A percentile compares a stretch with the other conserved stretches of the same genome.
Conservation (phyloP, 257 asterid species). For the Scutellaria barbata region DNA sequence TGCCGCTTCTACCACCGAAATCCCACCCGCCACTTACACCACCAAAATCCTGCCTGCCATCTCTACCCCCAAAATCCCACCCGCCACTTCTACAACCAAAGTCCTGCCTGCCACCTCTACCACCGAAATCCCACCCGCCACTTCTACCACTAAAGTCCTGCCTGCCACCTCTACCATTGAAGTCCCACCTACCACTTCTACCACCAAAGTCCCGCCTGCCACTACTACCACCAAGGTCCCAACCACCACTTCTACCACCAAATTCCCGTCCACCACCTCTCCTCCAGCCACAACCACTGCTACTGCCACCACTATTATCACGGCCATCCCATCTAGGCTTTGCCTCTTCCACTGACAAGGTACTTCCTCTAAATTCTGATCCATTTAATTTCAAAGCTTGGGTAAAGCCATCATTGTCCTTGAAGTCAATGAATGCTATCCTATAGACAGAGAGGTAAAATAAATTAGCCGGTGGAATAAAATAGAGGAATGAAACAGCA, state of each 20-base stretch:
- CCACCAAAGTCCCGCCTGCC: background rate
- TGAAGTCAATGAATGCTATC: slow-evolving; percentile 69
- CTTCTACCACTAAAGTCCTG: slow-evolving; percentile 6
- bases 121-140: background rate
- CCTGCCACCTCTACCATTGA: slow-evolving; percentile 25
- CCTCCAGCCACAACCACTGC: slow-evolving; percentile 1
- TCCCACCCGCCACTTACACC: slow-evolving; percentile 25
- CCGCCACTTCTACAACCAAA: background rate
- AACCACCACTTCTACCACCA: background rate
- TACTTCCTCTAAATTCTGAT: slow-evolving; percentile 46
- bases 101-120: background rate
- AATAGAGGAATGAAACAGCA: background rate
- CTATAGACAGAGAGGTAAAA: slow-evolving; percentile 41
- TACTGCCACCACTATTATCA: background rate
- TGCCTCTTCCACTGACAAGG: slow-evolving; percentile 15
- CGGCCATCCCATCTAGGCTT: background rate
- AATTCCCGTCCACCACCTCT: background rate
- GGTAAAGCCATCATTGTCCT: slow-evolving; percentile 46
- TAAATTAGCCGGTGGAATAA: slow-evolving; percentile 10
- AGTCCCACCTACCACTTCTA: slow-evolving; percentile 42
- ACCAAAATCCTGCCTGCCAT: slow-evolving; percentile 36
- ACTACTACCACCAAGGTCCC: background rate
- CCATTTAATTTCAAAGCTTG: slow-evolving; percentile 65
- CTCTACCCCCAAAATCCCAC: slow-evolving; percentile 29
- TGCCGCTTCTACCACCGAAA: slow-evolving; percentile 25